phyloP scores from a whole-genome alignment of 2,329 filamentous ascomycete species.

The Epichloe gansuensis region DNA sequence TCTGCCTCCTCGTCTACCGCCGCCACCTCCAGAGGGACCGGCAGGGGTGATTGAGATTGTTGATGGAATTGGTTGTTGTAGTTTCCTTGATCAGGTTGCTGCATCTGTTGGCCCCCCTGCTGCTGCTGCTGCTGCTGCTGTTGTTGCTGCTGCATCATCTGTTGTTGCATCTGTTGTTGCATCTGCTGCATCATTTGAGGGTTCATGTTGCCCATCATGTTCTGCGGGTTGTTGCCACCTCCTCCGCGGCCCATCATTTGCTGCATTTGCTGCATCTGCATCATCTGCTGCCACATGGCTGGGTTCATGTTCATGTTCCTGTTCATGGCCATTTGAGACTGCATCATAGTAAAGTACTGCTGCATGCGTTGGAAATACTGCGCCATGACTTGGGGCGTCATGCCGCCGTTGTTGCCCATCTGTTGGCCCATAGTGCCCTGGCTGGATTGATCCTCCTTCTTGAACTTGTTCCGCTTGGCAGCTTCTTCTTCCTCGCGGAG shows the following conservation, averaged over 20 bases:
- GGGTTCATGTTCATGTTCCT: constrained; percentile 61
- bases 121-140: constrained; percentile 31
- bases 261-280: constrained; percentile 63
- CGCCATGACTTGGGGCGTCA: constrained; percentile 96
- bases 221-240: constrained; percentile 21
- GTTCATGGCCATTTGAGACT: constrained; percentile 83
- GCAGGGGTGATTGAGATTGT: constrained; percentile 28
- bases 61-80: constrained; percentile 28
- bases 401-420: constrained; percentile 43
- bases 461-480: constrained; percentile 48
- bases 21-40: constrained; percentile 11
- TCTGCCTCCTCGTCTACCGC: constrained; percentile 12
- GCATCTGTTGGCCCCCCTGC: constrained; percentile 12
- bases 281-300: constrained; percentile 63
- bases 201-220: constrained; percentile 32
- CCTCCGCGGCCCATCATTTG: constrained; percentile 37
- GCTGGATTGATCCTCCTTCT: constrained; percentile 33
- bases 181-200: constrained; percentile 49
- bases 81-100: constrained; percentile 5
- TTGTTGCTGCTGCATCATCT: constrained; percentile 35
- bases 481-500: constrained; percentile 80
- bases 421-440: constrained; percentile 26
- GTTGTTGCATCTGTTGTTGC: constrained; percentile 34
- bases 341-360: constrained; percentile 91
- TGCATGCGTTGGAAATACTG: constrained; percentile 99